Conservation (phyloP, 2,329 filamentous ascomycete species). For the Leptographium flavum region DNA sequence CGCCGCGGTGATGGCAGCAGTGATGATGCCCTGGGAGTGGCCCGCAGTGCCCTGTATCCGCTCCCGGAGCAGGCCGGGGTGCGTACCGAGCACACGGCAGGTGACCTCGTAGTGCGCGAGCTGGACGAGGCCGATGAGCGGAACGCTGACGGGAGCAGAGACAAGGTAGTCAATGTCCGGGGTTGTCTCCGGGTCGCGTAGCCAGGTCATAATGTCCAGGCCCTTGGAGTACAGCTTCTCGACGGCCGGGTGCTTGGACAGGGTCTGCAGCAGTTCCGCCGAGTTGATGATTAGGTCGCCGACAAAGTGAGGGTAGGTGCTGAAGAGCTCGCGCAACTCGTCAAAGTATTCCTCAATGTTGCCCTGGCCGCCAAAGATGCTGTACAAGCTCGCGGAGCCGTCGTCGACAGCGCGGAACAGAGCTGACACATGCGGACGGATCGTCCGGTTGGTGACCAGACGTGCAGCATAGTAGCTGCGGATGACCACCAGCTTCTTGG, state of each 20-base stretch:
- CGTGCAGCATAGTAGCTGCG: constrained; percentile 86
- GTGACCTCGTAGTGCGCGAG: constrained; percentile 91
- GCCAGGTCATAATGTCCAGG: constrained; percentile 88
- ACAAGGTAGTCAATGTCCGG: constrained; percentile 91
- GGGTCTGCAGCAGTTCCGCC: constrained; percentile 72
- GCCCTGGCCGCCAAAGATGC: constrained; percentile 90
- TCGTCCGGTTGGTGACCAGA: constrained; percentile 66
- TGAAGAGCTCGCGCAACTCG: constrained; percentile 82
- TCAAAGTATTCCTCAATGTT: constrained; percentile 99
- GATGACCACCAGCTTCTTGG: constrained; percentile 85
- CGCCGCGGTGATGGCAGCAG: constrained; percentile 80
- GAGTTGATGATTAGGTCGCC: constrained; percentile 70
- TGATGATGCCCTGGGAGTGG: constrained; percentile 92
- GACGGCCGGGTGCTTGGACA: constrained; percentile 70
- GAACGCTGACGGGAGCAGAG: constrained; percentile 88
- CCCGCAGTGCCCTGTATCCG: constrained; percentile 79
- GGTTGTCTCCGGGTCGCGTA: constrained; percentile 76
- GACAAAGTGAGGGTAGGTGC: constrained; percentile 81
- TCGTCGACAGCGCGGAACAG: constrained; percentile 80
- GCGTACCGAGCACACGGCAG: constrained; percentile 77
- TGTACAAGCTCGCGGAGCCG: constrained; percentile 72
- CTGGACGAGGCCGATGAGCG: constrained; percentile 90
- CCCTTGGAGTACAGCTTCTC: constrained; percentile 96
- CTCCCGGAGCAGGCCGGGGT: constrained; percentile 77
- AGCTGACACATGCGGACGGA: constrained; percentile 87